phyloP scores from a whole-genome alignment of 148 eudicot genomes.

The Cornus suecica region DNA sequence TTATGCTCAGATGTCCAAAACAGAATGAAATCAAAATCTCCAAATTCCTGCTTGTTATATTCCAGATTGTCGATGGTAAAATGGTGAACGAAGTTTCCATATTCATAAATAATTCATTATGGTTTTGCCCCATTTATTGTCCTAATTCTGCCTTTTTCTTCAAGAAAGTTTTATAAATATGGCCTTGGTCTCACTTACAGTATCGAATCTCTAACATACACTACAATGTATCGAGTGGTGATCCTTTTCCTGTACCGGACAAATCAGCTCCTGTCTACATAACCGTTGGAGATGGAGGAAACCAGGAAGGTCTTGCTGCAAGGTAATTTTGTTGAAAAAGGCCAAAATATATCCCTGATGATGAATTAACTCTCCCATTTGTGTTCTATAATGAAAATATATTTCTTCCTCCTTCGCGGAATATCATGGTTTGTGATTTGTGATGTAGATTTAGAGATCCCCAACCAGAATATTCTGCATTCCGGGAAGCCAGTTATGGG shows the following conservation, averaged over 20 bases:
- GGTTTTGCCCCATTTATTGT: not conserved
- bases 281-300: conserved; percentile 97
- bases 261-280: conserved; percentile 82
- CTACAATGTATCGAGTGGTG: conserved; percentile 56
- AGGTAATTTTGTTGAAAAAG: conserved; percentile 37
- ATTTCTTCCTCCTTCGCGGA: not conserved
- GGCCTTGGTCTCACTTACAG: conserved; percentile 33
- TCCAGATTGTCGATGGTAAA: not conserved
- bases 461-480: conserved; percentile 93
- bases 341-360: not conserved
- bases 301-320: conserved; percentile 90
- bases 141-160: not conserved
- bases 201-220: conserved; percentile 77
- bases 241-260: conserved; percentile 58
- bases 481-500: conserved; percentile 93
- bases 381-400: not conserved
- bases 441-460: conserved; percentile 76
- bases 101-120: not conserved
- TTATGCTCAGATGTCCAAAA: not conserved
- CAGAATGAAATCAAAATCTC: not conserved
- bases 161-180: not conserved
- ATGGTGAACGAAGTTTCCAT: not conserved
- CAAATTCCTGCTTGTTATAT: not conserved
- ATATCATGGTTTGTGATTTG: not conserved
- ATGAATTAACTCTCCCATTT: not conserved